A percentile compares a stretch with the other conserved stretches of the same genome.
phyloP scores from a whole-genome alignment of 129 eudicot species.

The Flaveria sonorensis region DNA sequence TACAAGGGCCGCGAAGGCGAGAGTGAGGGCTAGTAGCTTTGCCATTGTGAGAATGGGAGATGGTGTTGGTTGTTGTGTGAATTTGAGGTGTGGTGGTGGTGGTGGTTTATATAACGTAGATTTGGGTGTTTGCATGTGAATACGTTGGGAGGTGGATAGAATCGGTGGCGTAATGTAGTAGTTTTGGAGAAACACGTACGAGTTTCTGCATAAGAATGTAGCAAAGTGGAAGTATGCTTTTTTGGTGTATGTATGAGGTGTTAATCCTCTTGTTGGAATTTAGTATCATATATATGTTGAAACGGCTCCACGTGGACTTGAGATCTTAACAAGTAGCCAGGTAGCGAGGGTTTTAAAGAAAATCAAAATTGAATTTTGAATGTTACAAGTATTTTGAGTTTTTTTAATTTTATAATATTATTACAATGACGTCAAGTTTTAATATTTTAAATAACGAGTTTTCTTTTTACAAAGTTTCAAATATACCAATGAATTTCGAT shows the following conservation, averaged over 20 bases:
- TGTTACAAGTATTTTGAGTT: too few species aligned
- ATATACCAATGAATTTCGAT: too few species aligned
- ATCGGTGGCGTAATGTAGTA: conserved; percentile 12
- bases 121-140: neutral
- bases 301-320: conserved; percentile 1
- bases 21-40: conserved; percentile 6
- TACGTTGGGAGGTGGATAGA: conserved; percentile 8
- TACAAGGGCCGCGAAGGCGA: conserved; percentile 26
- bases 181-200: conserved; percentile 22
- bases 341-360: neutral
- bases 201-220: conserved; percentile 1
- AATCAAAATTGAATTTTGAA: too few species aligned
- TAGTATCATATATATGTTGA: too few species aligned
- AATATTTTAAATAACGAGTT: too few species aligned
- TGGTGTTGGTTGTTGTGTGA: conserved; percentile 6
- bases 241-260: conserved; percentile 14
- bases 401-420: too few species aligned
- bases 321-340: neutral
- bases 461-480: too few species aligned
- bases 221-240: neutral
- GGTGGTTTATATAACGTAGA: conserved; percentile 22
- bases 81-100: neutral
- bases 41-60: too few species aligned
- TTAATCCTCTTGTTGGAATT: too few species aligned
- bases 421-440: too few species aligned